Evolutionary conservation across 2,329 filamentous ascomycete species (phyloP).

Genomic region (Ophiostoma himal-ulmi): DNA sequence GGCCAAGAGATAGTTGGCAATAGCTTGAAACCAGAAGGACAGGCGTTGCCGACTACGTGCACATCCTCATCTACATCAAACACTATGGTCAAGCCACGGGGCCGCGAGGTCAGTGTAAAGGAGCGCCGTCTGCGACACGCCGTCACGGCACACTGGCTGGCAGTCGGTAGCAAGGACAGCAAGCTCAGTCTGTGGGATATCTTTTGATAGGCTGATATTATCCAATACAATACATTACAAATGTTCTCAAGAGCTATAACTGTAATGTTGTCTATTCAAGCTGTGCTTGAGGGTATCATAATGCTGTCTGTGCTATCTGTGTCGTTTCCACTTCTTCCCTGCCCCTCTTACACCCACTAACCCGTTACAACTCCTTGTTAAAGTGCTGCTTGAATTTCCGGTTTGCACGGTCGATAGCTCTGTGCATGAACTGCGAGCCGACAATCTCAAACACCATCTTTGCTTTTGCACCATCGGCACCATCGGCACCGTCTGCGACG

Average conservation of each 20-base stretch:
- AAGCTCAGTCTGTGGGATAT: constrained; percentile 95
- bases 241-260: background rate
- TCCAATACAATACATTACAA: too few species aligned
- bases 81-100: constrained; percentile 9
- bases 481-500: background rate
- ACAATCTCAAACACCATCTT: constrained; percentile 72
- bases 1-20: background rate
- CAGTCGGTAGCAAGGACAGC: constrained; percentile 86
- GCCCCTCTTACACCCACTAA: too few species aligned
- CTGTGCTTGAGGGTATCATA: constrained; percentile 19
- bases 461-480: constrained; percentile 6
- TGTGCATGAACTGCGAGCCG: constrained; percentile 78
- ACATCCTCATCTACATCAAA: constrained; percentile 8
- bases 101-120: constrained; percentile 48
- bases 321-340: too few species aligned
- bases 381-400: constrained; percentile 89
- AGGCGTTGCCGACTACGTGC: background rate
- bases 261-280: background rate
- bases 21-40: background rate
- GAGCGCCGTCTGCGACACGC: constrained; percentile 59
- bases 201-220: constrained; percentile 47
- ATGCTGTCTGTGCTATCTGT: background rate
- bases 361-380: constrained; percentile 60
- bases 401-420: constrained; percentile 77
- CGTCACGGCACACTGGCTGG: constrained; percentile 77